Evolutionary conservation across 768 basidiomycete genomes (phyloP), one percentile per base, ranked within the genome.

Genomic region (Crassisporium funariophilum): DNA sequence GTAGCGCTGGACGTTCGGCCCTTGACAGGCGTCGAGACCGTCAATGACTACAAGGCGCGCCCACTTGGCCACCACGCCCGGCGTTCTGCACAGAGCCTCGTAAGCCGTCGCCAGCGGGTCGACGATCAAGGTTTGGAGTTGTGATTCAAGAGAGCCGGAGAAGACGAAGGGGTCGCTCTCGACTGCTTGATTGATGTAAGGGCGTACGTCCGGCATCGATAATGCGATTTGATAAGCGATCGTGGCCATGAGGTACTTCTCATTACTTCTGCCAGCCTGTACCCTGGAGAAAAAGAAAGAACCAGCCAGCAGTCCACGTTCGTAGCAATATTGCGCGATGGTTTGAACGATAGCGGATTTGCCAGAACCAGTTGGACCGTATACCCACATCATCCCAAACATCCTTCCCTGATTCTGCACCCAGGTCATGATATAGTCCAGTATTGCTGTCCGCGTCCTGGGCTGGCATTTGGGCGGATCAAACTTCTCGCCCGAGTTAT

Each of bases 191-290:
- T 56, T 59, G 25, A 63, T 63, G 33, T 39, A 57, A 2, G 56
- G 56, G 9, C 58, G 47, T 2, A 57, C 57, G 34, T 63, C 59
- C 21, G 60, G 60, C 15, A 63, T 57, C 17, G 58, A 56, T 5
- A 58, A 50, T 4, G 58, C 54, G 10, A 63, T 58, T 37, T 63
- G 62, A 41, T 63, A 55, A 3, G 62, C 59, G 2, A 63, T 36
- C 1, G 62, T 63, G 7, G 62, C 56, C 60, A 63, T 60, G 41
- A 63, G 54, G 33, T 63, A 60, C 24, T 63, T 63, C 24, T 63
- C 62, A 0, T 58, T 61, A 43, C 59, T 61, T 35, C 59, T 35
- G 4, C 60, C 62, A 2, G 55, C 47, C 17, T 53, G 55, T 17
- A 41, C 52, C 44, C 48, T 49, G 13, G 56, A 50, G 39, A 63